Base-by-base conservation (phyloP, 768 basidiomycete genomes). In the Udeniomyces megalosporus region DNA sequence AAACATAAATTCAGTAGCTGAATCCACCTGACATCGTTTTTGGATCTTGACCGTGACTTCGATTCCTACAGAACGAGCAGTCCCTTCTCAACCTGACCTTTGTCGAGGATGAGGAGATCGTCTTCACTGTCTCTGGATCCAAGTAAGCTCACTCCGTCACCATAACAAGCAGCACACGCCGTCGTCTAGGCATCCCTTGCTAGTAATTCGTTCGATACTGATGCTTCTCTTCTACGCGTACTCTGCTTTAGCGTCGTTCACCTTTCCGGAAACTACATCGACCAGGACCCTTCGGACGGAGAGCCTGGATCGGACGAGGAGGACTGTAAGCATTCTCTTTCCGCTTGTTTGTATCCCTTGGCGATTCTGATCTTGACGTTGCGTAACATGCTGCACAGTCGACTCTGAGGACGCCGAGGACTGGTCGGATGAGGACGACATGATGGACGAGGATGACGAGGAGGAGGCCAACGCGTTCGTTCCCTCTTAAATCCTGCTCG, bases 201-300 rank as follows among this genome's bases (percentile, higher is more conserved):
- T n/a, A n/a, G n/a, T n/a, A n/a, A n/a, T n/a, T n/a, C n/a, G n/a
- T n/a, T n/a, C n/a, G n/a, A n/a, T n/a, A n/a, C n/a, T n/a, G n/a
- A n/a, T n/a, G n/a, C 32, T 17, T 15, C 44, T 42, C 47, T 44
- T 46, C 20, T 54, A 17, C 17, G 38, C 38, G 17, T 35, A 14
- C 26, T 31, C 50, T 42, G 6, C 11, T 32, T 48, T 20, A 72
- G 72, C 72, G 75, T 83, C 53, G 78, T 90, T 53, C 82, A 88
- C 74, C 74, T 91, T 65, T 82, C 83, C 66, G 88, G 89, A 59
- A 88, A 90, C 74, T 90, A 88, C 73, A 80, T 91, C 71, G 81
- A 70, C 65, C 74, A 75, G 67, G 65, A 62, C 58, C 67, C 67
- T 12, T 51, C 62, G 46, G 80, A 82, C 57, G 70, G 73, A n/a